Base-by-base conservation (phyloP, 2,329 filamentous ascomycete species). In the Cryphonectria parasitica region DNA sequence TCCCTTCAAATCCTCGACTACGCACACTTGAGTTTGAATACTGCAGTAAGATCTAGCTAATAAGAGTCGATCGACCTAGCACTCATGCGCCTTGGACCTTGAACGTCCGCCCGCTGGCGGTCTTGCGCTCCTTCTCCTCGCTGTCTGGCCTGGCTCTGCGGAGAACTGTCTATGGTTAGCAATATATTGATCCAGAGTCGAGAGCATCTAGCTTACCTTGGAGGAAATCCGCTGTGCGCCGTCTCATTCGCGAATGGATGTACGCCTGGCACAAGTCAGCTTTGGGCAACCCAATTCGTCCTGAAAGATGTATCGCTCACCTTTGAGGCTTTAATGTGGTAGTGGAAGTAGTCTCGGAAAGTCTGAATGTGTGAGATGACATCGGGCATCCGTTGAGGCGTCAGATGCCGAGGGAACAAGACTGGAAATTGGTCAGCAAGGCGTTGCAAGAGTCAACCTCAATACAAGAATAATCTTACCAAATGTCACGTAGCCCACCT, bases 341-440 rank as follows among this genome's bases (percentile, higher is more conserved):
- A 99, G 82, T 99, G 96, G 87, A 99, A 99, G 83, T 99, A 99
- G 80, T 99, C 96, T 75, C 96, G 93, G 92, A 99, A 99, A 19
- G 96, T 99, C 83, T 99, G 97, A 77, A 99, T 98, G 81, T 99
- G 97, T 66, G 95, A 98, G 76, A 99, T 99, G 80, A 97, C 95
- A 75, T 98, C 95, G 72, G 93, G 91, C 84, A 97, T 93, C 79
- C 94, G 90, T 82, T 98, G 94, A 19, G 90, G 90, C 19, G 94
- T 95, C 75, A 99, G 86, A 82, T 99, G 97, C 74, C 96, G 91
- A 63, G 96, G 95, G 85, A 99, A 99, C 60, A 99, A 88, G 64
- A 98, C 96, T 97, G 72, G 1, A 49, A 52, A 36, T 39, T 31
- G 52, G 71, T 77, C 66, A 78, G 74, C 49, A 45, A 64, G 68